These are phyloP conservation scores for Solanum commersonii DNA, from an alignment of 257 asterid genomes.

Conservation along the genomic window DNA sequence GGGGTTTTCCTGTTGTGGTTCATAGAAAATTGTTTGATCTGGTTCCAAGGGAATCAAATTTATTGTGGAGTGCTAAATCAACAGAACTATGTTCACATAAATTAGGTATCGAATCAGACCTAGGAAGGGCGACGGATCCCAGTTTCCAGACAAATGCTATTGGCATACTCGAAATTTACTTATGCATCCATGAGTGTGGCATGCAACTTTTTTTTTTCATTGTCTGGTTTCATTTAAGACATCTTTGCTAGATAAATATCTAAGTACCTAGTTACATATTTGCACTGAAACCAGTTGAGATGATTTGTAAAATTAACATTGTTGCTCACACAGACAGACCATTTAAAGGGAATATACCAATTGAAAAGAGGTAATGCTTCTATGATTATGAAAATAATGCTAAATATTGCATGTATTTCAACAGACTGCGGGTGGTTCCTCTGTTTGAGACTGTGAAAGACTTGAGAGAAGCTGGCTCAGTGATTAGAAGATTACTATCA, in stretches of 20 bases:
- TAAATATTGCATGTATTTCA: slow-evolving; percentile 1
- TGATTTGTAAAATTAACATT: background rate
- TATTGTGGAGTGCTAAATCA: background rate
- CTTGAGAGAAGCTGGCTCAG: slow-evolving; percentile 92
- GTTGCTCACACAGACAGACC: background rate
- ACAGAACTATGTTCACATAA: background rate
- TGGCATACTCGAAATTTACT: background rate
- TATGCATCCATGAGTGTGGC: background rate
- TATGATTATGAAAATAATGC: background rate
- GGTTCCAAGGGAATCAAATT: background rate
- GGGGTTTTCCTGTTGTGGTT: background rate
- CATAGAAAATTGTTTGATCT: background rate
- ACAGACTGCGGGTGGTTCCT: slow-evolving; percentile 91
- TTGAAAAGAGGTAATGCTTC: background rate
- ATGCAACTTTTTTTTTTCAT: background rate
- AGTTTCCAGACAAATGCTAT: background rate
- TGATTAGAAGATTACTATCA: slow-evolving; percentile 67
- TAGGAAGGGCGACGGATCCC: background rate
- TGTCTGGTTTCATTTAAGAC: background rate
- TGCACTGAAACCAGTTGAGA: background rate
- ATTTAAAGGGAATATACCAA: background rate
- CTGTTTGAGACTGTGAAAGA: slow-evolving; percentile 96
- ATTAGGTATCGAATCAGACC: background rate
- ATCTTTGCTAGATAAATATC: background rate
- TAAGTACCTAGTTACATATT: background rate